phyloP scores from a whole-genome alignment of 257 asterid genomes.

The Solanum medicagineum region DNA sequence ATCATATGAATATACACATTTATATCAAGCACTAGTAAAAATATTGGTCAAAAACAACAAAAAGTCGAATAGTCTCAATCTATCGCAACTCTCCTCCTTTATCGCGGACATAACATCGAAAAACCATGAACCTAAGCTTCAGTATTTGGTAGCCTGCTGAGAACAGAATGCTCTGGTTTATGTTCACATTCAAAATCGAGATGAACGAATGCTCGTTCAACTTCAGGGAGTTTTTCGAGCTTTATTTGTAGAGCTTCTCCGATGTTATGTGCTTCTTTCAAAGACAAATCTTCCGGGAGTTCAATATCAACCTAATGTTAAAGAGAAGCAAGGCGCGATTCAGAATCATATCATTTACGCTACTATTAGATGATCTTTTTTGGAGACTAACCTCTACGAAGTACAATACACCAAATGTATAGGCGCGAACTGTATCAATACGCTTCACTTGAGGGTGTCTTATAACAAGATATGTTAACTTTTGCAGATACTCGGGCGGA shows the following conservation, averaged over 20 bases:
- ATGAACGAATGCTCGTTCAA: conserved; percentile 90
- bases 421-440: conserved; percentile 85
- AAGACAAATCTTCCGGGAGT: conserved; percentile 74
- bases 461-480: conserved; percentile 67
- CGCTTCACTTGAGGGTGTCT: conserved; percentile 79
- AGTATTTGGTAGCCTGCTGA: conserved; percentile 56
- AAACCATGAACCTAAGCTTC: conserved; percentile 33
- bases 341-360: neutral
- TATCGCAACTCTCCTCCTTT: neutral
- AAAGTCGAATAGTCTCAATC: neutral
- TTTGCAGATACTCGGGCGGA: conserved; percentile 65
- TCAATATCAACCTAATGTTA: conserved; percentile 65
- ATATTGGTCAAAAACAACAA: neutral
- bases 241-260: conserved; percentile 78
- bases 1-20: neutral
- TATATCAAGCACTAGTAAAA: neutral
- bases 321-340: neutral
- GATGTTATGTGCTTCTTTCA: conserved; percentile 74
- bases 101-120: neutral
- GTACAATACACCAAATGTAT: conserved; percentile 82
- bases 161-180: conserved; percentile 80
- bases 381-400: conserved; percentile 72
- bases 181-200: conserved; percentile 74
- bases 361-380: neutral
- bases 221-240: conserved; percentile 77